These are phyloP conservation scores for Stagonosporopsis rhizophila DNA, from an alignment of 2,329 filamentous ascomycete species.

Conservation along the genomic window DNA sequence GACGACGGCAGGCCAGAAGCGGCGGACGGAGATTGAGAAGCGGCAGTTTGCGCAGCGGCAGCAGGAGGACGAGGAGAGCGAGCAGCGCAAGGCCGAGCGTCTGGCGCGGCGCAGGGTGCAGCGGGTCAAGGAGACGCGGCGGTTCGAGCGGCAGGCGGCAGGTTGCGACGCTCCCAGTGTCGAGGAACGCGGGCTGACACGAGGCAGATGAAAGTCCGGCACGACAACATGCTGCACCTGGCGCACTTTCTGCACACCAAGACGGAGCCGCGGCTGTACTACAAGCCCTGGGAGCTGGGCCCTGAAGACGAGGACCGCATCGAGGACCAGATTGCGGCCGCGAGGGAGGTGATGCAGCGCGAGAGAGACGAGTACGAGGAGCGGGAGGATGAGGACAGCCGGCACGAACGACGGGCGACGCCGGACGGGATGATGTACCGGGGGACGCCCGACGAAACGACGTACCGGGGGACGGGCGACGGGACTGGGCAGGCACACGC, in stretches of 20 bases:
- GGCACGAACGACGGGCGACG: too few species aligned
- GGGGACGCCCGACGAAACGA: too few species aligned
- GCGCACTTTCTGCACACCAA: conserved; percentile 78
- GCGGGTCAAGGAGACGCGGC: conserved; percentile 73
- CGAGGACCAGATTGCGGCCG: conserved; percentile 71
- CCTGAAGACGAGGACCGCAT: conserved; percentile 73
- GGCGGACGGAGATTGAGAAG: conserved; percentile 80
- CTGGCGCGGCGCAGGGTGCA: conserved; percentile 66
- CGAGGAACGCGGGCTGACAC: conserved; percentile 25
- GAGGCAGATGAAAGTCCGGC: conserved; percentile 75
- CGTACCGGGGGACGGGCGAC: too few species aligned
- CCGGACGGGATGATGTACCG: too few species aligned
- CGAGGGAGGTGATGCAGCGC: conserved; percentile 67
- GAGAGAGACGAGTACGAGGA: conserved; percentile 71
- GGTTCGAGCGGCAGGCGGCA: conserved; percentile 79
- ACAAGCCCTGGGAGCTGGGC: conserved; percentile 81
- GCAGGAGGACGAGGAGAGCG: conserved; percentile 74
- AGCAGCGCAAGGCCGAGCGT: conserved; percentile 70
- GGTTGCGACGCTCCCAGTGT: conserved; percentile 34
- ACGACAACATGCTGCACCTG: conserved; percentile 73
- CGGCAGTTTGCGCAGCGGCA: conserved; percentile 79
- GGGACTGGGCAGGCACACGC: too few species aligned
- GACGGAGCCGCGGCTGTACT: conserved; percentile 76
- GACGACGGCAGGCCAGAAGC: conserved; percentile 66
- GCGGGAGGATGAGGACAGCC: conserved; percentile 40